Percentiles rank a stretch among this genome's conserved stretches.
These are phyloP conservation scores for Cyclotella baltica DNA, from an alignment of 108 stramenopile species.

Conservation along the genomic window DNA sequence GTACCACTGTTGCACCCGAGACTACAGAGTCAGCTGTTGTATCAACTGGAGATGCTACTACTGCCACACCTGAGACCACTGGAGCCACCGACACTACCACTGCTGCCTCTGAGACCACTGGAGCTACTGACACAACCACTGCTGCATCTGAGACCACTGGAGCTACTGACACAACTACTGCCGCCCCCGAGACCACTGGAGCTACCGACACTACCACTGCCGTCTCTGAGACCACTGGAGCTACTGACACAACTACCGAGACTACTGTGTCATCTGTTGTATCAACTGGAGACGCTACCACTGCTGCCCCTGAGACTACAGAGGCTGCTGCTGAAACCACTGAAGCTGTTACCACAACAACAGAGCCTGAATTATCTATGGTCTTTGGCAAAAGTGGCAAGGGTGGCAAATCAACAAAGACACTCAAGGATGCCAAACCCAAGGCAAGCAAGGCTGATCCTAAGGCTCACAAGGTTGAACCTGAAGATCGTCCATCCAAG, in stretches of 20 bases:
- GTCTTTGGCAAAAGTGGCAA: constrained; percentile 12
- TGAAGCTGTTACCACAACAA: constrained; percentile 17
- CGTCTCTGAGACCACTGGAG: constrained; percentile 20
- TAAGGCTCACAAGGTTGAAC: constrained; percentile 14
- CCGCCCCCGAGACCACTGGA: background rate
- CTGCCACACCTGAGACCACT: background rate
- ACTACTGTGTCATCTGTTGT: constrained; percentile 5
- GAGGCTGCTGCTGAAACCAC: constrained; percentile 9
- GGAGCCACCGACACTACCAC: background rate
- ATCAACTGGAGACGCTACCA: constrained; percentile 2
- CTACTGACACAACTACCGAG: constrained; percentile 6
- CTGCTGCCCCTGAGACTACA: background rate
- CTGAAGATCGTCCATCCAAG: constrained; percentile 19
- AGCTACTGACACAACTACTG: background rate
- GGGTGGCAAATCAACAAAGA: background rate
- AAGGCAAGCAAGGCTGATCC: constrained; percentile 24
- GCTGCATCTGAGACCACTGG: background rate
- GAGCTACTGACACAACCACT: background rate
- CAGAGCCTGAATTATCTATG: constrained; percentile 4
- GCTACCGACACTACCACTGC: background rate
- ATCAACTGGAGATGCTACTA: background rate
- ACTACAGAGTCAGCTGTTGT: background rate
- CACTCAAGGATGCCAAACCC: constrained; percentile 23
- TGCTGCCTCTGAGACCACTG: constrained; percentile 1
- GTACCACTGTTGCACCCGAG: background rate